Percentiles rank a stretch among this genome's conserved stretches.
Conservation (phyloP, 805 yeast genomes). For the Candida peoriensis region DNA sequence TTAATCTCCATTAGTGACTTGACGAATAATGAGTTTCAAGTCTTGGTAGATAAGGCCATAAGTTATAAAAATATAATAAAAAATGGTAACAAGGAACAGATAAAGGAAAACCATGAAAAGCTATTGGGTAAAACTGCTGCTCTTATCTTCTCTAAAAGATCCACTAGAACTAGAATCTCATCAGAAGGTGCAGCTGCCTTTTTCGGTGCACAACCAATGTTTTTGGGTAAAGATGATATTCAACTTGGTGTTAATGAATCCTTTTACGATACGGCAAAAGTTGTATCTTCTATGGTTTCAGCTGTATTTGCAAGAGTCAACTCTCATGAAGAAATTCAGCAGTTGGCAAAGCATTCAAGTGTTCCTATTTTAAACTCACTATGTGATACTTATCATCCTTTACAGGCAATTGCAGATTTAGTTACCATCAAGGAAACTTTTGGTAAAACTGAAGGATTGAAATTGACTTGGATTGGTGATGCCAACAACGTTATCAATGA, state of each 20-base stretch:
- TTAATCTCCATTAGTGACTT: conserved; percentile 79
- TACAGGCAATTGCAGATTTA: conserved; percentile 91
- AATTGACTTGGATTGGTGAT: conserved; percentile 94
- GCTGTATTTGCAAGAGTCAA: conserved; percentile 96
- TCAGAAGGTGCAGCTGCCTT: conserved; percentile 91
- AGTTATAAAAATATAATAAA: conserved; percentile 60
- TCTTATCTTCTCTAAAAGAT: conserved; percentile 81
- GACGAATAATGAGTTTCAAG: conserved; percentile 61
- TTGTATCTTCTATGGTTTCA: conserved; percentile 94
- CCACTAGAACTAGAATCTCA: conserved; percentile 92
- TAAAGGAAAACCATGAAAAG: conserved; percentile 38
- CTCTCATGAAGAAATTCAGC: conserved; percentile 74
- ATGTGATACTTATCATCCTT: conserved; percentile 90
- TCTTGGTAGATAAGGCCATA: conserved; percentile 70
- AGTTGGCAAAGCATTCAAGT: conserved; percentile 67
- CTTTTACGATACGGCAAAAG: conserved; percentile 80
- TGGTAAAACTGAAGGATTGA: conserved; percentile 51
- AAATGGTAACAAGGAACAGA: conserved; percentile 37
- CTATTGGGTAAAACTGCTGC: conserved; percentile 80
- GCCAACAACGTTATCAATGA: conserved; percentile 95
- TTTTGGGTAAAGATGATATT: conserved; percentile 92
- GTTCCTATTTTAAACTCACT: conserved; percentile 93
- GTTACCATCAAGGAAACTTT: conserved; percentile 81
- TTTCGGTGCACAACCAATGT: conserved; percentile 95
- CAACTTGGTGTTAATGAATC: conserved; percentile 96